phyloP scores from a whole-genome alignment of 2,329 filamentous ascomycete species.

The Aureobasidium sp. region DNA sequence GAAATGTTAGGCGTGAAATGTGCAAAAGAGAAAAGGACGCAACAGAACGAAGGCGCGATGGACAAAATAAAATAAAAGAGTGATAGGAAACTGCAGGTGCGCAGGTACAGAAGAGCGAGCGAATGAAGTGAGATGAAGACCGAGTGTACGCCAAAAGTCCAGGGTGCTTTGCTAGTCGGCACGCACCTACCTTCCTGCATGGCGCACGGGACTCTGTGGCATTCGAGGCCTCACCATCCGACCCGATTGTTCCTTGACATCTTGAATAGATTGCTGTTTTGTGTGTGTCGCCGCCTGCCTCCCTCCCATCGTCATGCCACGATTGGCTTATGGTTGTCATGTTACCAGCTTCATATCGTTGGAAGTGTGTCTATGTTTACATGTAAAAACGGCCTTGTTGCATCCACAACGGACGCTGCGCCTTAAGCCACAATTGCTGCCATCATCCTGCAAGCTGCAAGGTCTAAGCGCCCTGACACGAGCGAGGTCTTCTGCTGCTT shows the following conservation, averaged over 20 bases:
- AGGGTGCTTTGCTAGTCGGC: slow-evolving; percentile 1
- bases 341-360: not conserved
- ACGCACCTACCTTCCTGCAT: slow-evolving; percentile 1
- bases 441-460: not conserved
- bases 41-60: not conserved
- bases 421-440: slow-evolving; percentile 5
- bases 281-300: not conserved
- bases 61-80: slow-evolving; percentile 4
- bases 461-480: slow-evolving; percentile 7
- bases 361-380: not conserved
- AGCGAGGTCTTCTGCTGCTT: not conserved
- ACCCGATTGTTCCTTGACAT: not conserved
- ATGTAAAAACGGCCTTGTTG: not conserved
- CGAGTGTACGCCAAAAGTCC: not conserved
- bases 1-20: not conserved
- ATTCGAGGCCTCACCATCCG: slow-evolving; percentile 1
- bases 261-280: not conserved
- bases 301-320: not conserved
- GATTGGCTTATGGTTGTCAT: not conserved
- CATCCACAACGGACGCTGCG: not conserved
- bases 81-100: not conserved
- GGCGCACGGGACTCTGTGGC: not conserved
- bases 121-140: slow-evolving; percentile 5
- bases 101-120: not conserved
- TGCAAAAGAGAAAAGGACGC: not conserved